These are phyloP conservation scores for Coffea eugenioides DNA, from an alignment of 257 asterid species.

Conservation along the genomic window DNA sequence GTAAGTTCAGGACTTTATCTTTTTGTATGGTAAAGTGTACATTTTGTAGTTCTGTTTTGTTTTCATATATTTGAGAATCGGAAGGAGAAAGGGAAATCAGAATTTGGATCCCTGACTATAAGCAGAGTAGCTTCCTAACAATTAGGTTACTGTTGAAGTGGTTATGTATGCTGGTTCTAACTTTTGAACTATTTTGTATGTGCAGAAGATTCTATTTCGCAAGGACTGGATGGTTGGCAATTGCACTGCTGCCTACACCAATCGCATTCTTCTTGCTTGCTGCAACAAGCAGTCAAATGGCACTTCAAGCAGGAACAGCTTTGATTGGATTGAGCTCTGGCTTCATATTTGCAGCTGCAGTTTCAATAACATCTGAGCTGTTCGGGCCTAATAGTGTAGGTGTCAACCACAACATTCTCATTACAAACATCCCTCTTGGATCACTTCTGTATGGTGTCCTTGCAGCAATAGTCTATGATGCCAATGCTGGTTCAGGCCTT, in stretches of 20 bases:
- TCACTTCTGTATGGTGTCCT: slow-evolving; percentile 75
- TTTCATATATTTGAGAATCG: too few relatives aligned
- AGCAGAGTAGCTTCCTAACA: too few relatives aligned
- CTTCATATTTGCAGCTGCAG: slow-evolving; percentile 85
- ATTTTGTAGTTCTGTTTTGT: too few relatives aligned
- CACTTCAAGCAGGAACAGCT: slow-evolving; percentile 64
- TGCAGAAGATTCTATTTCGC: slow-evolving; percentile 73
- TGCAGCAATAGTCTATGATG: slow-evolving; percentile 70
- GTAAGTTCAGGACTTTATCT: slow-evolving; percentile 41
- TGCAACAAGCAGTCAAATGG: slow-evolving; percentile 41
- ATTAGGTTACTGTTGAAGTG: too few relatives aligned
- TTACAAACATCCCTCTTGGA: slow-evolving; percentile 84
- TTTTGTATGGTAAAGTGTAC: neutral
- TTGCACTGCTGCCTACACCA: slow-evolving; percentile 71
- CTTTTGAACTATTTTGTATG: neutral
- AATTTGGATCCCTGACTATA: too few relatives aligned
- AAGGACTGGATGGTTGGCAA: slow-evolving; percentile 85
- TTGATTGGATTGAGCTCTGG: slow-evolving; percentile 93
- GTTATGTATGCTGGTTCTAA: neutral
- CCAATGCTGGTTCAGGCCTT: slow-evolving; percentile 28
- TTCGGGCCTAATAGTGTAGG: slow-evolving; percentile 78
- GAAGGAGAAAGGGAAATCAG: too few relatives aligned
- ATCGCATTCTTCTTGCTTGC: slow-evolving; percentile 57
- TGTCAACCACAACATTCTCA: slow-evolving; percentile 87
- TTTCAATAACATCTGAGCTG: slow-evolving; percentile 86